These are phyloP conservation scores for Scheffersomyces lignosus DNA, from an alignment of 805 yeast genomes.

Conservation along the genomic window DNA sequence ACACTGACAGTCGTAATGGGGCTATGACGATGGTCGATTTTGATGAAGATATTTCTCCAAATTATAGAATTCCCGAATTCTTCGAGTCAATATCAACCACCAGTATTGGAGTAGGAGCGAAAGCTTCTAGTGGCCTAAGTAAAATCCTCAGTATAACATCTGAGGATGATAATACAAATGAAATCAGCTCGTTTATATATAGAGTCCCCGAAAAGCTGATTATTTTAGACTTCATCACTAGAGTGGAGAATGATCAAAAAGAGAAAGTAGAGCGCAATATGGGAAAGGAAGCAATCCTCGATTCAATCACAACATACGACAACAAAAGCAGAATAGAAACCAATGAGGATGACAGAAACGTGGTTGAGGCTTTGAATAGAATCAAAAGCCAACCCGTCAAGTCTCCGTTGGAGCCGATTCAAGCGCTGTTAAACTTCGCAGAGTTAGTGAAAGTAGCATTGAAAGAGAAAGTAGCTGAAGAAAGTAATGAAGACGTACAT, in stretches of 20 bases:
- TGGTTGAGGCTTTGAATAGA: conserved; percentile 26
- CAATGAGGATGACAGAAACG: conserved; percentile 16
- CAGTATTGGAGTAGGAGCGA: conserved; percentile 20
- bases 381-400: conserved; percentile 31
- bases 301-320: conserved; percentile 26
- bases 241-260: conserved; percentile 32
- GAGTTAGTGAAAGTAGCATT: conserved; percentile 46
- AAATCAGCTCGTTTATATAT: conserved; percentile 49
- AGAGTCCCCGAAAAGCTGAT: conserved; percentile 69
- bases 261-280: conserved; percentile 29
- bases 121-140: conserved; percentile 13
- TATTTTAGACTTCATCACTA: conserved; percentile 64
- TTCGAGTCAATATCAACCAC: conserved; percentile 22
- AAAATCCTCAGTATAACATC: conserved; percentile 20
- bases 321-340: conserved; percentile 12
- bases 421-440: conserved; percentile 33
- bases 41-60: conserved; percentile 20
- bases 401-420: conserved; percentile 6
- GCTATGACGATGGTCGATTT: conserved; percentile 5
- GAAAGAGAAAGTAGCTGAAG: conserved; percentile 5
- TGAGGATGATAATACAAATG: conserved; percentile 11
- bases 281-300: conserved; percentile 17
- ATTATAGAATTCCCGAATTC: conserved; percentile 29
- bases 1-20: conserved; percentile 11
- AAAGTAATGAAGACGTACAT: not conserved